Evolutionary conservation across 2,329 filamentous ascomycete species (phyloP).

Genomic region (Nemania diffusa): DNA sequence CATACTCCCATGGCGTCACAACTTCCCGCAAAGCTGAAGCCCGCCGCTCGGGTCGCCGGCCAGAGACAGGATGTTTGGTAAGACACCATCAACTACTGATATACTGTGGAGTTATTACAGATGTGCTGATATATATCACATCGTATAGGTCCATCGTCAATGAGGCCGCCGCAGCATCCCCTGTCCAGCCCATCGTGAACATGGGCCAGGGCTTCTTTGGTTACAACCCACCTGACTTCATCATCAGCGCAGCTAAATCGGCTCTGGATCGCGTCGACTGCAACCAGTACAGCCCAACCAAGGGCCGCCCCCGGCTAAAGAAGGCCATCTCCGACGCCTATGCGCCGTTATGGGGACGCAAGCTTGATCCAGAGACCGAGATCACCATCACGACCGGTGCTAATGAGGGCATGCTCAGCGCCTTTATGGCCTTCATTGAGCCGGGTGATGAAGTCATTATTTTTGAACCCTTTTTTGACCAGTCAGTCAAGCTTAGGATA

Average conservation of each 20-base stretch:
- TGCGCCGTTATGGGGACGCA: constrained; percentile 84
- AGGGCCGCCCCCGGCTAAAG: constrained; percentile 88
- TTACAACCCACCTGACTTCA: constrained; percentile 93
- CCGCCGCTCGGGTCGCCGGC: constrained; percentile 61
- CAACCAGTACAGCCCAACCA: constrained; percentile 98
- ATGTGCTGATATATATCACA: constrained; percentile 30
- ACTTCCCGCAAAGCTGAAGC: constrained; percentile 59
- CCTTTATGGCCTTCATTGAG: constrained; percentile 98
- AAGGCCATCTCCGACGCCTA: constrained; percentile 95
- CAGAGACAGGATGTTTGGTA: constrained; percentile 65
- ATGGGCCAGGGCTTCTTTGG: constrained; percentile 81
- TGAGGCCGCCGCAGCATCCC: constrained; percentile 71
- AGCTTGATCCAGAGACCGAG: constrained; percentile 87
- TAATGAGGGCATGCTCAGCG: constrained; percentile 93
- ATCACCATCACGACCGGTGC: constrained; percentile 94
- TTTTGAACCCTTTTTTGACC: constrained; percentile 98
- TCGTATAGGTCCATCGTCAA: constrained; percentile 72
- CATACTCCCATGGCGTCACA: constrained; percentile 53
- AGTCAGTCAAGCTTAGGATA: constrained; percentile 63
- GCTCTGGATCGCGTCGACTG: constrained; percentile 92
- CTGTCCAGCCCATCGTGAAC: constrained; percentile 72
- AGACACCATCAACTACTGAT: constrained; percentile 38
- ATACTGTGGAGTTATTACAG: not conserved
- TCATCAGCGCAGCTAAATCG: constrained; percentile 88
- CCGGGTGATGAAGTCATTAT: constrained; percentile 95